phyloP scores from a whole-genome alignment of 495 filamentous ascomycete species.

The Talaromyces thailandensis region DNA sequence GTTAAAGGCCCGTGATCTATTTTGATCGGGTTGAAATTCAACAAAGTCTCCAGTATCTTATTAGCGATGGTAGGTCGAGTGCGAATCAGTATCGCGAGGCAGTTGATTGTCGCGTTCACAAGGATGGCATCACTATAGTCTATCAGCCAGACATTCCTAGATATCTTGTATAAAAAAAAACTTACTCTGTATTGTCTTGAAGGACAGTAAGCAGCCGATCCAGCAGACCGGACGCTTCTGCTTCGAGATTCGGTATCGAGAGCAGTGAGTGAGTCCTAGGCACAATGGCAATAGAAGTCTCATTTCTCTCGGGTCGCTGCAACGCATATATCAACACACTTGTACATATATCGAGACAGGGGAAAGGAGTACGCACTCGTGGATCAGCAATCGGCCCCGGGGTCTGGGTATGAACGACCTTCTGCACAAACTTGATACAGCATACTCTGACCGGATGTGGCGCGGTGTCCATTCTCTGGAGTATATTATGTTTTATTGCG shows the following conservation, averaged over 20 bases:
- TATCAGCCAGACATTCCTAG: slow-evolving; percentile 5
- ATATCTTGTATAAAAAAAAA: not conserved
- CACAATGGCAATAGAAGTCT: slow-evolving; percentile 78
- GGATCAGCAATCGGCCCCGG: slow-evolving; percentile 74
- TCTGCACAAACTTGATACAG: slow-evolving; percentile 94
- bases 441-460: slow-evolving; percentile 70
- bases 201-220: slow-evolving; percentile 83
- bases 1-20: slow-evolving; percentile 69
- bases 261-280: slow-evolving; percentile 73
- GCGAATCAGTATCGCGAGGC: slow-evolving; percentile 69
- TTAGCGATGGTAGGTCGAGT: slow-evolving; percentile 69
- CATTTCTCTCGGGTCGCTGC: slow-evolving; percentile 74
- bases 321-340: not conserved
- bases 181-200: slow-evolving; percentile 75
- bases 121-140: slow-evolving; percentile 64
- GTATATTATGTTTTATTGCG: slow-evolving; percentile 78
- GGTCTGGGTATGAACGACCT: slow-evolving; percentile 86
- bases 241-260: slow-evolving; percentile 71
- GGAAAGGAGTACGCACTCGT: slow-evolving; percentile 48
- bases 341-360: not conserved
- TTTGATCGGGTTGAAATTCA: slow-evolving; percentile 88
- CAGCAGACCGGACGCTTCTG: slow-evolving; percentile 80
- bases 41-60: slow-evolving; percentile 72
- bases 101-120: slow-evolving; percentile 86
- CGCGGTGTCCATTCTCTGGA: slow-evolving; percentile 81